These are phyloP conservation scores for Vaccinium vitisidaea DNA, from an alignment of 148 eudicot species.

Conservation along the genomic window DNA sequence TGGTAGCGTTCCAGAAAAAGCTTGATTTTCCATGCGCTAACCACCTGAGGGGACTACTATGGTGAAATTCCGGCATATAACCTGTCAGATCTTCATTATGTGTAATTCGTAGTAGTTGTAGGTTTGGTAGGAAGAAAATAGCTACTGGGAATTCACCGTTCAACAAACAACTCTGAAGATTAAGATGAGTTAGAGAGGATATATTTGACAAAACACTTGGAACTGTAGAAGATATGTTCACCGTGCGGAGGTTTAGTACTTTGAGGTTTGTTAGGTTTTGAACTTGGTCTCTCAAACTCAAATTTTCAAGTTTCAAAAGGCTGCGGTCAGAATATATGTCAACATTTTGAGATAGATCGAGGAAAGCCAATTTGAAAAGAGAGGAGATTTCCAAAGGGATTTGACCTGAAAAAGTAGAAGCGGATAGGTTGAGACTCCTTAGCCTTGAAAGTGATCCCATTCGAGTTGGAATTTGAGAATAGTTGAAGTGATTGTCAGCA, in stretches of 20 bases:
- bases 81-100: constrained; percentile 22
- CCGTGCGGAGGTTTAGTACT: constrained; percentile 12
- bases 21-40: constrained; percentile 6
- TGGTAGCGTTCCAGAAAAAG: constrained; percentile 23
- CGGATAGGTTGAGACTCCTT: too few species aligned
- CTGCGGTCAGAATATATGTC: not conserved
- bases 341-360: not conserved
- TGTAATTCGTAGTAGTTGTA: constrained; percentile 18
- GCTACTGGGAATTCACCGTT: constrained; percentile 19
- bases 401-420: too few species aligned
- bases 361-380: too few species aligned
- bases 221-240: constrained; percentile 27
- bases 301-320: constrained; percentile 21
- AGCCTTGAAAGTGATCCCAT: too few species aligned
- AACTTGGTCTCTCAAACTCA: constrained; percentile 8
- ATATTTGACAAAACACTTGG: constrained; percentile 25
- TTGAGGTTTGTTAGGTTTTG: constrained; percentile 27
- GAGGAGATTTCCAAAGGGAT: too few species aligned
- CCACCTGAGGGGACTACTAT: not conserved
- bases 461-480: too few species aligned
- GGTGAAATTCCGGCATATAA: constrained; percentile 31
- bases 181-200: constrained; percentile 16
- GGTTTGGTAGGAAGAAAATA: constrained; percentile 31
- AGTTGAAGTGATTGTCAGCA: too few species aligned
- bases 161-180: too few species aligned